Percentiles rank a stretch among this genome's conserved stretches.
phyloP scores from a whole-genome alignment of 2,329 filamentous ascomycete species.

The Tolypocladium album region DNA sequence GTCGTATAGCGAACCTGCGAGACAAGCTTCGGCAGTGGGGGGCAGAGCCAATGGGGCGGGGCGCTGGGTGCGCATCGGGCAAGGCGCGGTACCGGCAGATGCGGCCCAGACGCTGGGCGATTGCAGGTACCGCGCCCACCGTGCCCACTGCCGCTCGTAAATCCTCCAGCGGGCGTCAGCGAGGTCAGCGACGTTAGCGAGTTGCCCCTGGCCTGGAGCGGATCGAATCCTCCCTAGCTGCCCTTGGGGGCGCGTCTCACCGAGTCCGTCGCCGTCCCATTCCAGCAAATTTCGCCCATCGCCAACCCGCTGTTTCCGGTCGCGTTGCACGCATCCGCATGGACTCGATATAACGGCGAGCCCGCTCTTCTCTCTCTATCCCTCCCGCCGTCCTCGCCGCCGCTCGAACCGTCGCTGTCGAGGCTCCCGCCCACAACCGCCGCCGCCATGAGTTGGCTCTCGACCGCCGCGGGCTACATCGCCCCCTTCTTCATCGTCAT shows the following conservation, averaged over 20 bases:
- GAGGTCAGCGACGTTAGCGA: not conserved
- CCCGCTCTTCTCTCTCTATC: not conserved
- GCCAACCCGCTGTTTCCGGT: not conserved
- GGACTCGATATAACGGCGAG: not conserved
- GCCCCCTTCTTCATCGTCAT: slow-evolving; percentile 53
- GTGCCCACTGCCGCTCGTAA: not conserved
- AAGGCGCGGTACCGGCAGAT: not conserved
- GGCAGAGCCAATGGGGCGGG: not conserved
- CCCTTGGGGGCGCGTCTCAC: not conserved
- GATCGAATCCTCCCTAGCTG: not conserved
- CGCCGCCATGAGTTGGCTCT: slow-evolving; percentile 30
- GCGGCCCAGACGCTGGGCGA: not conserved
- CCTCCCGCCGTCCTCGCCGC: not conserved
- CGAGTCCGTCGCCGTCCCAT: not conserved
- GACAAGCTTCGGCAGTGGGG: not conserved
- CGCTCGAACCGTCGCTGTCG: not conserved
- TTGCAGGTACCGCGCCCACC: not conserved
- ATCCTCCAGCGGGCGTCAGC: not conserved
- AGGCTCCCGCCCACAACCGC: slow-evolving; percentile 1
- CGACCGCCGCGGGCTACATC: slow-evolving; percentile 40
- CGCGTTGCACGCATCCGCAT: not conserved
- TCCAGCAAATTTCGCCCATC: not conserved
- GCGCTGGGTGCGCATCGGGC: not conserved
- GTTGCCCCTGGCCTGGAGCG: not conserved
- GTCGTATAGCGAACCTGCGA: too few relatives aligned